Conservation (phyloP, 148 eudicot genomes). For the Cornus kousa region DNA sequence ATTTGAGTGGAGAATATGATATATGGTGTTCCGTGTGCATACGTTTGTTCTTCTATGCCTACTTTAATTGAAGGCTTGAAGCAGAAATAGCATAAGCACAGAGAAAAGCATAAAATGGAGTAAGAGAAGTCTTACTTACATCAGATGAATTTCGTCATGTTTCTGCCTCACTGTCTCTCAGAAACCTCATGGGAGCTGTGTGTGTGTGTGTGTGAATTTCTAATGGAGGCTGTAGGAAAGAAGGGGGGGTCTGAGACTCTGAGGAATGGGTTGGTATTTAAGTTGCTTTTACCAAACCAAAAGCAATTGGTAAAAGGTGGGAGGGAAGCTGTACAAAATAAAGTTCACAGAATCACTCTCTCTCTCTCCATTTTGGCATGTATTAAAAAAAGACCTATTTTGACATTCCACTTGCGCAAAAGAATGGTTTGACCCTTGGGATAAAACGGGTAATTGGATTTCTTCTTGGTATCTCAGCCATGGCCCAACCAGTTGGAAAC, state of each 20-base stretch:
- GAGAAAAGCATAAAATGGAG: neutral
- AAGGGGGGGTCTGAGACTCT: constrained; percentile 20
- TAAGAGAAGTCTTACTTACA: constrained; percentile 17
- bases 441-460: constrained; percentile 8
- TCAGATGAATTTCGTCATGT: neutral
- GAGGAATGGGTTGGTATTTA: constrained; percentile 13
- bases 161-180: constrained; percentile 8
- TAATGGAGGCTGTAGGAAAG: constrained; percentile 32
- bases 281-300: constrained; percentile 34
- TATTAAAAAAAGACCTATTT: neutral
- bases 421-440: neutral
- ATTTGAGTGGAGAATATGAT: constrained; percentile 38
- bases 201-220: no score
- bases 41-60: neutral
- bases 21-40: constrained; percentile 36
- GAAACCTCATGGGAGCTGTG: no score
- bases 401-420: neutral
- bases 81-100: neutral
- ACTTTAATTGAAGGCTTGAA: neutral
- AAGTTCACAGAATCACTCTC: constrained; percentile 35
- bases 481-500: no score
- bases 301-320: constrained; percentile 31
- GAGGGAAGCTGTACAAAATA: constrained; percentile 79
- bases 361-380: constrained; percentile 1
- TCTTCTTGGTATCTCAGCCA: neutral